These are phyloP conservation scores for Nemania sp. DNA, from an alignment of 2,329 filamentous ascomycete genomes.

Conservation along the genomic window DNA sequence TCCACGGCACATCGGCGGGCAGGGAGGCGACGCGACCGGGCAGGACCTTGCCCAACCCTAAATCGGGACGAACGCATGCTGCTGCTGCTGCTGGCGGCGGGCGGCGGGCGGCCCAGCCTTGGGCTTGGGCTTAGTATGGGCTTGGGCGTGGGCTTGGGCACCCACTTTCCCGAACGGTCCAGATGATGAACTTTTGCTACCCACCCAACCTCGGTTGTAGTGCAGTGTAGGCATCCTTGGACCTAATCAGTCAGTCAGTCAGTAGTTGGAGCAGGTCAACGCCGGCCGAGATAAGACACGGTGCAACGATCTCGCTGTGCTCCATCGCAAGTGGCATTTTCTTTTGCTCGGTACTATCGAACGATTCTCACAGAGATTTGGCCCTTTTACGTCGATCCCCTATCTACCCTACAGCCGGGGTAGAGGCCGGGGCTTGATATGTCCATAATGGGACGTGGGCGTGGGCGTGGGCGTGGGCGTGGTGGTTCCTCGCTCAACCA, in stretches of 20 bases:
- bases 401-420: slow-evolving; percentile 10
- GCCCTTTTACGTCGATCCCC: slow-evolving; percentile 14
- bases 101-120: neutral
- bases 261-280: slow-evolving; percentile 8
- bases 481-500: slow-evolving; percentile 15
- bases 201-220: no score
- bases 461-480: no score
- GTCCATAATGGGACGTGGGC: slow-evolving; percentile 12
- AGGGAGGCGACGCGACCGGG: slow-evolving; percentile 9
- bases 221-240: neutral
- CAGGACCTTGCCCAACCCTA: slow-evolving; percentile 30
- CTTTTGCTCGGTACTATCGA: slow-evolving; percentile 29
- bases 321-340: slow-evolving; percentile 17
- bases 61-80: slow-evolving; percentile 24
- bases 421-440: slow-evolving; percentile 7
- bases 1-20: neutral
- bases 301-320: slow-evolving; percentile 12
- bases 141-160: slow-evolving; percentile 12
- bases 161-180: slow-evolving; percentile 23
- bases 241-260: no score
- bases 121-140: no score
- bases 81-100: no score
- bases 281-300: slow-evolving; percentile 18
- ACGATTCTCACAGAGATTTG: slow-evolving; percentile 25
- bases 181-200: slow-evolving; percentile 11